Evolutionary conservation across 495 filamentous ascomycete species (phyloP), one percentile per base, ranked within the genome.

Genomic region (Penicillium crystallinum): DNA sequence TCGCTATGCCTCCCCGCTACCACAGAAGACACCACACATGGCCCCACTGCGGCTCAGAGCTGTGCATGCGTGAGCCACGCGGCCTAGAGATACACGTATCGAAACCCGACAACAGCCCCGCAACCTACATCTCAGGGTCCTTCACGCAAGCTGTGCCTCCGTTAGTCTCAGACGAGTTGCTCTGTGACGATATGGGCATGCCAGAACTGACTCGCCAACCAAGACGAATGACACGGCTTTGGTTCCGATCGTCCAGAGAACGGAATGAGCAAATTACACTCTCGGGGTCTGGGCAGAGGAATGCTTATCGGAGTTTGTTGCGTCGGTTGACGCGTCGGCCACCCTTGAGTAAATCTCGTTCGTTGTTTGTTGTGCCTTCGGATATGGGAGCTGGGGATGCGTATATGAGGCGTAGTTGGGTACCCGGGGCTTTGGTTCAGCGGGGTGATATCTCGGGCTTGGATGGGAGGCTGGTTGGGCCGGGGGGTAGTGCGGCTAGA

Each of bases 11-110:
- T 30, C 38, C 59, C 15, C 59, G 54, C 21, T 58, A 72, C 51
- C 70, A 74, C 54, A 52, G 58, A 59, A 53, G 71, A 55, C 65
- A 70, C 47, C 69, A 74, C 43, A 68, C 69, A 38, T 74, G 71
- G 71, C 71, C 71, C 6, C 66, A 71, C 53, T 70, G 69, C 48
- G 64, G 65, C 42, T 62, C 67, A 12, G 58, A 62, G 18, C 11
- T 54, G n/a, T 62, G 52, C 52, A 62, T 56, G 54, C 56, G 56
- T 14, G 49, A 57, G 9, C 49, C 57, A n/a, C 44, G 43, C 19
- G 55, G 31, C 21, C 29, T 53, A 1, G 52, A 65, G 2, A 14
- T 56, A 7, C 58, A 57, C 17, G 35, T 58, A 8, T 46, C 49
- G 12, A 51, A 55, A 14, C 43, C 42, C 22, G 27, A 12, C 4